Evolutionary conservation across 352 stramenopile genomes (phyloP), one percentile per base, ranked within the genome.

Genomic region (Elongisporangium undulatum): DNA sequence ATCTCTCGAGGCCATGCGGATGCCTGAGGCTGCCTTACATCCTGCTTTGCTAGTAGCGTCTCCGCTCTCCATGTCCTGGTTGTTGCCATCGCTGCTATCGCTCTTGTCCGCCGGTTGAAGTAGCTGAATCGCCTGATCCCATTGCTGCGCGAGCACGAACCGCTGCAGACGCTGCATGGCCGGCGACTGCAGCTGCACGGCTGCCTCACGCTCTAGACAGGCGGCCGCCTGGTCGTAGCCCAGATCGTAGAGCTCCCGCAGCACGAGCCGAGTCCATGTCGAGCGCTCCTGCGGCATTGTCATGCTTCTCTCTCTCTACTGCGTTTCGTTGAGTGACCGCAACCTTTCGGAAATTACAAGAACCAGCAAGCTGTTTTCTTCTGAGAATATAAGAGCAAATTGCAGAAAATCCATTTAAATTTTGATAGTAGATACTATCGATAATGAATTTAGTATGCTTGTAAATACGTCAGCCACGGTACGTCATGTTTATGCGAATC

Each of bases 171-270:
- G 58, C 51, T 79, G 64, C 84, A 93, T 89, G 6, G 69, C 68
- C 1, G 58, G 38, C 3, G 84, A 90, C 10, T 72, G 71, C 2
- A 93, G 58, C 50, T 85, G 69, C 21, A 94, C 70, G 0, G 53
- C 62, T 8, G 84, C 82, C 51, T 92, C 84, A 8, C 64, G 67
- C 56, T 94, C 82, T 16, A 94, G 71, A 38, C 67, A 58, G 12
- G 63, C 64, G 0, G 82, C 84, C 0, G 78, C 60, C 20, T 69
- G 57, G 10, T 45, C 41, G 45, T 75, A 90, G 9, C 80, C 79
- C 17, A 89, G 66, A 61, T 93, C 84, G 65, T 90, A 88, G 20
- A 93, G 73, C 63, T 93, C 84, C 12, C 84, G 78, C 4, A 93
- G 73, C 26, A 93, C 55, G 49, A 92, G 58, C 21, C 84, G 79